Base-by-base conservation (phyloP, 2,329 filamentous ascomycete species). In the Fonsecaea multimorphosa region DNA sequence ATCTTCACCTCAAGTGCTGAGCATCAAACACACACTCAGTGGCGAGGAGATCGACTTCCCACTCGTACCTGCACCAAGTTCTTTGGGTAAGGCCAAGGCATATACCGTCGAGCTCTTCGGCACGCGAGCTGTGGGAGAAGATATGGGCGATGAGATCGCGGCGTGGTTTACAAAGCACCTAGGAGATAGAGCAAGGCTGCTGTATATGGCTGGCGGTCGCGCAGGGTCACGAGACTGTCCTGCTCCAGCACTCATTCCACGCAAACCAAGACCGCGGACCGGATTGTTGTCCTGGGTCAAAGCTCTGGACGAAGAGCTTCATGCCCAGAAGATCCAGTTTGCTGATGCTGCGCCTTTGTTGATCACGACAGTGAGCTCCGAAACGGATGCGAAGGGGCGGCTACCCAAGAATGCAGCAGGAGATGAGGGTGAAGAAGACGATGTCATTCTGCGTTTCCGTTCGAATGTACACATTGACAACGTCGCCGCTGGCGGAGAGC, bases 401-500 rank as follows among this genome's bases (percentile, higher is more conserved):
- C 32, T 14, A 8, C n/a, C 54, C 16, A 36, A 44, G 54, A 40
- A 44, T 6, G 27, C 16, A 46, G 56, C 2, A 11, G 19, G 14
- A 14, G 44, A 31, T 5, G 52, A 44, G 24, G 24, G 5, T n/a
- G 40, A n/a, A n/a, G 46, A 38, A 31, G 52, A 66, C 22, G 58
- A 63, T 36, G 51, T 63, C n/a, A 19, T 63, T 12, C 22, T 64
- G 12, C 38, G 59, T 4, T 66, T 66, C 34, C 64, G 64, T 38
- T 58, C 64, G 32, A 66, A 66, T 24, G 58, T 66, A 14, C 59
- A 66, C 34, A 51, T 66, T 12, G 59, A 63, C n/a, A 58, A 58
- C 19, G 54, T 31, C 22, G 14, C 58, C 16, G 11, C 1, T 1
- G 16, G 24, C 22, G 29, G 19, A 27, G 19, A 14, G 19, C 2